Conservation (phyloP, 257 asterid species). For the Penstemon davidsonii region DNA sequence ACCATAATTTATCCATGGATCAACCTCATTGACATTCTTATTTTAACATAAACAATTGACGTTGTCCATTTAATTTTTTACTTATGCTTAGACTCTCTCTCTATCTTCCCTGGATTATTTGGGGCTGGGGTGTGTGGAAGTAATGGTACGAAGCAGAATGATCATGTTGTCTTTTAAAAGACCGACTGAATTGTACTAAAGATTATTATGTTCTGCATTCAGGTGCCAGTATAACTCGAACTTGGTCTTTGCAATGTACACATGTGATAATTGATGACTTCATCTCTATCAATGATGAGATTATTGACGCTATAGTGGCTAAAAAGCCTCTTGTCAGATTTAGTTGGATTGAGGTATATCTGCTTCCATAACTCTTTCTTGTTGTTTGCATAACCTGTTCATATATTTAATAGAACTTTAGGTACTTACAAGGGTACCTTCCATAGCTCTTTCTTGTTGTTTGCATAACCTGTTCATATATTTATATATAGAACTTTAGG, state of each 20-base stretch:
- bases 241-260: constrained; percentile 72
- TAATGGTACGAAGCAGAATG: constrained; percentile 8
- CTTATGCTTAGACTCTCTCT: neutral
- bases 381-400: neutral
- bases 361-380: neutral
- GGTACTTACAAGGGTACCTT: neutral
- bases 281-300: constrained; percentile 50
- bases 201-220: constrained; percentile 34
- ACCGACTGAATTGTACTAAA: constrained; percentile 16
- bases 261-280: constrained; percentile 75
- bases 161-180: constrained; percentile 4
- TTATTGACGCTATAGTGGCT: constrained; percentile 63
- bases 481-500: too few species aligned
- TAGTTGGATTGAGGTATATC: constrained; percentile 81
- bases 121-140: neutral
- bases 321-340: constrained; percentile 50
- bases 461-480: too few species aligned
- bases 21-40: neutral
- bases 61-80: neutral
- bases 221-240: constrained; percentile 61
- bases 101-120: neutral
- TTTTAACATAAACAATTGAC: neutral
- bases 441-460: neutral
- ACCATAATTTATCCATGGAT: neutral
- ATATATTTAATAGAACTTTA: too few species aligned